Base-by-base conservation (phyloP, 108 stramenopile species). In the Stephanodiscus triporus region DNA sequence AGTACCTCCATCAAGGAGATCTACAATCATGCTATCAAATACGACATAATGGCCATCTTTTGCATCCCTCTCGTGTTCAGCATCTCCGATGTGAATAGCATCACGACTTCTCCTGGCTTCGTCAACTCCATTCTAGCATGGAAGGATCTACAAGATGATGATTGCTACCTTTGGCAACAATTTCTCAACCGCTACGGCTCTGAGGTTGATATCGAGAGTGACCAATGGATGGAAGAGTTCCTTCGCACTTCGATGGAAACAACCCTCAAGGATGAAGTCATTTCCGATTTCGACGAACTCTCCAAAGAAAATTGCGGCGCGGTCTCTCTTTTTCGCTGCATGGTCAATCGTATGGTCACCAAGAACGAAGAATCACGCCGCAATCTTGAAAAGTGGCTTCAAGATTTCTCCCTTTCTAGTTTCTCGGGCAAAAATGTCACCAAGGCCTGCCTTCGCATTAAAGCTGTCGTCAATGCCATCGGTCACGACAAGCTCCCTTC, bases 141-240 rank as follows among this genome's bases (percentile, higher is more conserved):
- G 17, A n/a, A 16, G 17, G 17, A 36, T n/a, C 32, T 60, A n/a
- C 17, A 30, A n/a, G 34, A 34, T 23, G 20, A 60, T 8, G 4
- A 60, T 7, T 30, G 23, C 58, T 34, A 23, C 32, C 32, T 3
- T 30, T 60, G 17, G 20, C 58, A 60, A 36, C 20, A 16, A 30
- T 60, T 60, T 23, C 29, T 60, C 17, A n/a, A 24, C 58, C 29
- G 4, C 32, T 36, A 23, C 23, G 58, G 32, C 17, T n/a, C 16
- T n/a, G 32, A n/a, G n/a, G 58, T 23, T n/a, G 58, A 60, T n/a
- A n/a, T 60, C 58, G 23, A n/a, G 23, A 60, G 58, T 36, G 58
- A 60, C 23, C 20, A n/a, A 23, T 60, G 20, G 20, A 24, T 24
- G 23, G 23, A 36, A n/a, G 17, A 60, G 22, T 34, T 24, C 17